Conservation (phyloP, 129 eudicot genomes). For the Smallanthus sonchifolius region DNA sequence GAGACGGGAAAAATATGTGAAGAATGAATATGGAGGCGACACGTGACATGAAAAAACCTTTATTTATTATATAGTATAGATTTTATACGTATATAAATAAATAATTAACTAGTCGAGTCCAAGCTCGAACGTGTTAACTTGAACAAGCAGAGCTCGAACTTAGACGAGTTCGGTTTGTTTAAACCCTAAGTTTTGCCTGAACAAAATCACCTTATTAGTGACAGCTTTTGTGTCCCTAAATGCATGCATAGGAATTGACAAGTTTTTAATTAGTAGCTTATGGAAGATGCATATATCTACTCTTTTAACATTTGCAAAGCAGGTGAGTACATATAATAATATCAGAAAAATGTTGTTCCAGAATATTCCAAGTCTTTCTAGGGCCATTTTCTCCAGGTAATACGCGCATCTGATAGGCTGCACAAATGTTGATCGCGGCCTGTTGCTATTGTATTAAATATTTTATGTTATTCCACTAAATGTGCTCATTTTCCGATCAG, state of each 20-base stretch:
- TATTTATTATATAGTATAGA: no score
- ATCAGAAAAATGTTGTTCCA: slow-evolving; percentile 38
- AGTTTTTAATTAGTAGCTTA: neutral
- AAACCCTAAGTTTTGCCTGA: neutral
- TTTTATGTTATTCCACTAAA: neutral
- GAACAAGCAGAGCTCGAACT: no score
- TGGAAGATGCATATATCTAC: neutral
- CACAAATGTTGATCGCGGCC: neutral
- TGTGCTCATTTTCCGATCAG: slow-evolving; percentile 36
- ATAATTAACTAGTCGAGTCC: no score
- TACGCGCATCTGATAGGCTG: neutral
- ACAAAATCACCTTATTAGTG: neutral
- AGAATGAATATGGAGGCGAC: no score
- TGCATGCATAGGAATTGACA: neutral
- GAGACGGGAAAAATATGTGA: no score
- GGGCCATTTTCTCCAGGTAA: slow-evolving; percentile 54
- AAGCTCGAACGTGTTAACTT: no score
- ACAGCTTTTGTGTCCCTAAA: neutral
- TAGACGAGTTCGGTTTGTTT: no score
- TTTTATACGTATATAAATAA: no score
- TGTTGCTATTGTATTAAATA: neutral
- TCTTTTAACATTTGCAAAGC: slow-evolving; percentile 41
- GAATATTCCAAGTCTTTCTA: slow-evolving; percentile 46
- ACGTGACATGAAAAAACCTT: no score
- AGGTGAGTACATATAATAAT: slow-evolving; percentile 50